phyloP scores from a whole-genome alignment of 352 stramenopile species.

The Phytophthora quininea region DNA sequence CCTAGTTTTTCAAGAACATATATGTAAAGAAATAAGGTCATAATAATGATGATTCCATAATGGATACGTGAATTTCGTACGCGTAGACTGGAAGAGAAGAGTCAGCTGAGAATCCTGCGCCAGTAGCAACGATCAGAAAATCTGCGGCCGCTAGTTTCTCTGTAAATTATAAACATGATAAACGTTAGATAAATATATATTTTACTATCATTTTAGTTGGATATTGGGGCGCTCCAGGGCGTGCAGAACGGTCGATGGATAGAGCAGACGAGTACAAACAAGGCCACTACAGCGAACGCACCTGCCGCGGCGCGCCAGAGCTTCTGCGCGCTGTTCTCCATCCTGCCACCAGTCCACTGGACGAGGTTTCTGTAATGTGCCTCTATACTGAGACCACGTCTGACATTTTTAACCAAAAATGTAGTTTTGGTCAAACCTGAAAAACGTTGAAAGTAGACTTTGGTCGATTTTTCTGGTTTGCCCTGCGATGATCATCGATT shows the following conservation, averaged over 20 bases:
- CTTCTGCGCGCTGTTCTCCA: conserved; percentile 12
- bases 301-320: conserved; percentile 42
- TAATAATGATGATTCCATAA: conserved; percentile 1
- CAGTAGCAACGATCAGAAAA: conserved; percentile 87
- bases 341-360: neutral
- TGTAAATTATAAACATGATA: conserved; percentile 21
- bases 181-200: neutral
- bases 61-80: conserved; percentile 29
- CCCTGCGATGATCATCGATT: too few relatives aligned
- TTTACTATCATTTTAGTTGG: neutral
- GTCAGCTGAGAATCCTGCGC: conserved; percentile 92
- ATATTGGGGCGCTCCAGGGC: neutral
- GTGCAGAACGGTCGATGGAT: neutral
- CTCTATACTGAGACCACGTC: neutral
- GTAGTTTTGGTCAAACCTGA: neutral
- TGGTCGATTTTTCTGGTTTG: too few relatives aligned
- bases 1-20: conserved; percentile 20
- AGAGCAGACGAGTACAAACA: neutral
- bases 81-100: conserved; percentile 90
- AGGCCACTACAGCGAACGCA: conserved; percentile 2
- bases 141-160: conserved; percentile 78
- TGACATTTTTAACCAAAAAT: neutral
- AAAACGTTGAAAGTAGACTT: neutral
- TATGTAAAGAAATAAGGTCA: conserved; percentile 6
- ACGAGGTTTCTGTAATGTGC: neutral